Evolutionary conservation across 306 rosid genomes (phyloP), one percentile per base, ranked within the genome.

Genomic region (Castanea sativa): DNA sequence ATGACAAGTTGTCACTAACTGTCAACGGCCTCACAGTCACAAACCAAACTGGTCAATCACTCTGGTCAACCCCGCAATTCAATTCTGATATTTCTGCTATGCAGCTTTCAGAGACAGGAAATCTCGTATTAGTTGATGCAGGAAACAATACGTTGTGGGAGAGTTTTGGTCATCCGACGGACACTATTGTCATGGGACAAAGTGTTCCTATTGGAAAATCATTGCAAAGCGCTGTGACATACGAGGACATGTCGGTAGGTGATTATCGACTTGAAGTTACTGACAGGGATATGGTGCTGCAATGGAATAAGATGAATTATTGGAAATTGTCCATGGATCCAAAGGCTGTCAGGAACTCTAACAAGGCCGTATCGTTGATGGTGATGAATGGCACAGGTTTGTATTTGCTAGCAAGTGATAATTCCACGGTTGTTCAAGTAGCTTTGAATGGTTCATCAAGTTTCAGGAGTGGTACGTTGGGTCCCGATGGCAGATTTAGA

Each of bases 71-170:
- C 57, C 96, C 94, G 53, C 14, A 52, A 6, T 15, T 92, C 27
- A 65, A 81, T 52, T 85, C 97, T 71, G 33, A 68, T 1, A 96
- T 87, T 25, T 4, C 73, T 51, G 83, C 83, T 1, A 81, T 94
- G 69, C 53, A 49, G 57, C 89, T 94, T 27, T 90, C 84, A 41
- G 97, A 94, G 69, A 76, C 78, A 75, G 98, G 98, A 33, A 94
- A 92, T 59, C 94, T 94, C 41, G 70, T 92, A 32, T 84, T 94
- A 55, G 86, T 90, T 64, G 97, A 90, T 78, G 74, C 55, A 30
- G 81, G 70, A 73, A 94, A 92, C 71, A 79, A 16, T 49, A 89
- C 93, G 77, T 88, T 94, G 27, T 94, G 98, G 98, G 97, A 94
- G 79, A 94, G 97, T 82, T 94, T 94, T 69, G 80, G 65, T 3